Percentiles rank a stretch among this genome's conserved stretches.
These are phyloP conservation scores for Dactylellina leptospora DNA, from an alignment of 2,329 filamentous ascomycete genomes.

Conservation along the genomic window DNA sequence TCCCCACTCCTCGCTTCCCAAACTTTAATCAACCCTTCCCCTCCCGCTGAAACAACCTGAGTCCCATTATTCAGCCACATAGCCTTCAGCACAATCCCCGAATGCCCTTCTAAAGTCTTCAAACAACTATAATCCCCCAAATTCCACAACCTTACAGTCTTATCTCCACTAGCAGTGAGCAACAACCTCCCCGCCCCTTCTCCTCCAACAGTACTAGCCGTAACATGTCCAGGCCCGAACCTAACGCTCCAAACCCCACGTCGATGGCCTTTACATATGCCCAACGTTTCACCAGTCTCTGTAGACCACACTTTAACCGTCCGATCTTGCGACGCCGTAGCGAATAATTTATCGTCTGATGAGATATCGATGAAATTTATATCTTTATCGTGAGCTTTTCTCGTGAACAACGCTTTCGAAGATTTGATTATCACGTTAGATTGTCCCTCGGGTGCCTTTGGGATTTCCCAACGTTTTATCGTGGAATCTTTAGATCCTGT, in stretches of 20 bases:
- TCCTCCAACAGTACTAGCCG: conserved; percentile 73
- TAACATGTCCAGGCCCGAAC: conserved; percentile 78
- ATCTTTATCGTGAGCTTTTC: conserved; percentile 97
- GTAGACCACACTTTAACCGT: conserved; percentile 97
- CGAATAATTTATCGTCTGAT: conserved; percentile 78
- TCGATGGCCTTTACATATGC: conserved; percentile 89
- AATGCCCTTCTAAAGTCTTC: conserved; percentile 93
- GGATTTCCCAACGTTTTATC: conserved; percentile 90
- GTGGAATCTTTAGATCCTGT: conserved; percentile 96
- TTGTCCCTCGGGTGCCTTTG: conserved; percentile 62
- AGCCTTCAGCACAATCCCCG: conserved; percentile 92
- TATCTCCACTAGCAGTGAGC: conserved; percentile 91
- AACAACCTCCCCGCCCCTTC: conserved; percentile 76
- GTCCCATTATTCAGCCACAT: conserved; percentile 78
- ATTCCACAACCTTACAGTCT: conserved; percentile 95
- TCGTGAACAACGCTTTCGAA: conserved; percentile 77
- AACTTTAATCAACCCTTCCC: conserved; percentile 93
- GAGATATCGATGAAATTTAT: conserved; percentile 94
- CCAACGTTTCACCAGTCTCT: conserved; percentile 87
- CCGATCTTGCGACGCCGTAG: conserved; percentile 94
- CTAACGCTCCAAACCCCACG: conserved; percentile 95
- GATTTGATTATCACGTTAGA: conserved; percentile 58
- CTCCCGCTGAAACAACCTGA: conserved; percentile 81
- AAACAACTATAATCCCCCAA: conserved; percentile 90
- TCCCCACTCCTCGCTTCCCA: conserved; percentile 91